Evolutionary conservation across 129 eudicot genomes (phyloP).

Genomic region (Arctium lappa): DNA sequence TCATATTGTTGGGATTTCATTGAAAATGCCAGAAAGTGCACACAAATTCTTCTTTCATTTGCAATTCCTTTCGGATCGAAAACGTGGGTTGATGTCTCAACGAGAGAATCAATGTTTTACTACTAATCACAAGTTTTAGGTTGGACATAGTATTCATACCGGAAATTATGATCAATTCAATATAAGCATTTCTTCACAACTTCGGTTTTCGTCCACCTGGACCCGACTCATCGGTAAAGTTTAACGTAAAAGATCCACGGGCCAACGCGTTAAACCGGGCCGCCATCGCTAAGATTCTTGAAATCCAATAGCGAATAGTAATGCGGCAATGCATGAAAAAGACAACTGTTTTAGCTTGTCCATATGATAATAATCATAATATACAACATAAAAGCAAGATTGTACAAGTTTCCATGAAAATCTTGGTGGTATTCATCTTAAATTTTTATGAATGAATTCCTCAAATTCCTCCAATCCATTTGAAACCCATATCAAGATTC

Average conservation of each 20-base stretch:
- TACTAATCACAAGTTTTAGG: too few relatives aligned
- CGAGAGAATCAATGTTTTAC: too few relatives aligned
- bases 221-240: slow-evolving; percentile 57
- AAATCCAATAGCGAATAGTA: slow-evolving; percentile 75
- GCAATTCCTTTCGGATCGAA: too few relatives aligned
- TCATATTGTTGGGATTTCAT: too few relatives aligned
- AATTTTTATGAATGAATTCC: background rate
- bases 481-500: background rate
- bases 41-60: too few relatives aligned
- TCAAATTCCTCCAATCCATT: slow-evolving; percentile 19
- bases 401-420: slow-evolving; percentile 13
- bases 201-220: slow-evolving; percentile 71
- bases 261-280: slow-evolving; percentile 64
- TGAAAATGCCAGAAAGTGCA: too few relatives aligned
- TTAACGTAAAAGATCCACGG: slow-evolving; percentile 52
- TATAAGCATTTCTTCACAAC: slow-evolving; percentile 12
- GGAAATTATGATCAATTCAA: too few relatives aligned
- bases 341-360: slow-evolving; percentile 56
- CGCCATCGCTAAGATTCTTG: slow-evolving; percentile 51
- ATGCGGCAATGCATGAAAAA: slow-evolving; percentile 75
- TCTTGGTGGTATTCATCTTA: slow-evolving; percentile 18
- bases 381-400: slow-evolving; percentile 35
- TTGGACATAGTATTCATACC: too few relatives aligned
- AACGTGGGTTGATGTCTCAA: too few relatives aligned
- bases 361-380: slow-evolving; percentile 23